A percentile compares a stretch with the other conserved stretches of the same genome.
Conservation (phyloP, 1,284 basidiomycete species). For the Pseudozyma thailandica region DNA sequence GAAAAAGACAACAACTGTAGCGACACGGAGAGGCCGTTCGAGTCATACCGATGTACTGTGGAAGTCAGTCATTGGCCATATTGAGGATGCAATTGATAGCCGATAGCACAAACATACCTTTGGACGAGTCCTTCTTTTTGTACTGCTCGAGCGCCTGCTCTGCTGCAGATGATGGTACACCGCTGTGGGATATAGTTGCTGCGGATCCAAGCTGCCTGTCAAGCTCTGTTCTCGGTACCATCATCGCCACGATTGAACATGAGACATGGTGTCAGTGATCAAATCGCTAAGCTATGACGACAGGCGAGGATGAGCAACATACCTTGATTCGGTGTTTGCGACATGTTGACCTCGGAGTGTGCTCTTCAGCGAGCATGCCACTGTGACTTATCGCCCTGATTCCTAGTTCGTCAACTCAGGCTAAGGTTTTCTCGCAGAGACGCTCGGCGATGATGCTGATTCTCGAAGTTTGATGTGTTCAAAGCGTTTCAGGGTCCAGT, state of each 20-base stretch:
- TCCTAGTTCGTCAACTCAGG: no score
- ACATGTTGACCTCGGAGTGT: not conserved
- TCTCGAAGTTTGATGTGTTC: no score
- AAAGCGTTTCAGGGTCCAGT: slow-evolving; percentile 40
- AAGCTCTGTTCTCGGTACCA: slow-evolving; percentile 9
- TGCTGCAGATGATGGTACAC: slow-evolving; percentile 26
- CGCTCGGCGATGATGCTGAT: not conserved
- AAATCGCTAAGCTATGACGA: not conserved
- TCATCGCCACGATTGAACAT: not conserved
- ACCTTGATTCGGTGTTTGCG: slow-evolving; percentile 30
- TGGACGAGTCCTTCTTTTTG: slow-evolving; percentile 61
- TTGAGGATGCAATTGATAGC: no score
- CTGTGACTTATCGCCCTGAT: slow-evolving; percentile 3
- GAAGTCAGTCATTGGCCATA: no score
- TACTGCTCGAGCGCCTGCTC: slow-evolving; percentile 60
- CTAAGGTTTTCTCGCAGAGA: not conserved
- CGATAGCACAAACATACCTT: slow-evolving; percentile 44
- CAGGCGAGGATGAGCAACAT: not conserved
- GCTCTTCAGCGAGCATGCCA: not conserved
- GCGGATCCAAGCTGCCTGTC: slow-evolving; percentile 35
- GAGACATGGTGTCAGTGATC: not conserved
- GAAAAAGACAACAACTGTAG: slow-evolving; percentile 90
- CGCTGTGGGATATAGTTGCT: slow-evolving; percentile 10
- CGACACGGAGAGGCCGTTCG: not conserved
- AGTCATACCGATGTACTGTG: not conserved